Evolutionary conservation across 1,284 basidiomycete species (phyloP).

Genomic region (Tilletia caries): DNA sequence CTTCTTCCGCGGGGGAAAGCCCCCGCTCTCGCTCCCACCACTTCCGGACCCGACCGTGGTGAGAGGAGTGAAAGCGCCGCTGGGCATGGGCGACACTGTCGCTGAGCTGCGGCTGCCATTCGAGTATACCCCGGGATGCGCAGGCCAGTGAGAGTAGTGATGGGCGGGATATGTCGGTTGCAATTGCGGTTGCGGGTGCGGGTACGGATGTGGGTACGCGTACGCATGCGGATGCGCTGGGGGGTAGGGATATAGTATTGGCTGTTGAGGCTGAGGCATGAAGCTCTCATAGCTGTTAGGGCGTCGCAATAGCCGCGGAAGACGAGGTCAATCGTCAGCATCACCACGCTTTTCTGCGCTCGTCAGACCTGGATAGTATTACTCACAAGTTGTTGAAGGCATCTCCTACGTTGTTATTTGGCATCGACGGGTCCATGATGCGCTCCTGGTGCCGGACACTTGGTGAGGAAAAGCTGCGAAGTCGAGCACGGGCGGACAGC

Average conservation of each 20-base stretch:
- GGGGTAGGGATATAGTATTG: neutral
- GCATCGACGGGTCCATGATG: too few relatives aligned
- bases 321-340: too few relatives aligned
- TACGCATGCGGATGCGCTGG: too few relatives aligned
- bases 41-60: neutral
- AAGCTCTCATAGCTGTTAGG: neutral
- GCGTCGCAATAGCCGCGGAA: too few relatives aligned
- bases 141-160: neutral
- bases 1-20: neutral
- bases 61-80: neutral
- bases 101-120: too few relatives aligned
- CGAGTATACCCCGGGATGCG: neutral
- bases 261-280: neutral
- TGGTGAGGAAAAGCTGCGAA: too few relatives aligned
- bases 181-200: neutral
- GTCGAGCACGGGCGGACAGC: too few relatives aligned
- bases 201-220: too few relatives aligned
- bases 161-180: too few relatives aligned
- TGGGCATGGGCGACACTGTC: neutral
- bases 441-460: too few relatives aligned
- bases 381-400: constrained; percentile 6
- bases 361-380: too few relatives aligned
- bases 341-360: too few relatives aligned
- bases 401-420: neutral
- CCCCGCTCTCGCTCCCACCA: neutral